A percentile compares a stretch with the other conserved stretches of the same genome.
These are phyloP conservation scores for Lippia alba DNA, from an alignment of 305 asterid species.

Conservation along the genomic window DNA sequence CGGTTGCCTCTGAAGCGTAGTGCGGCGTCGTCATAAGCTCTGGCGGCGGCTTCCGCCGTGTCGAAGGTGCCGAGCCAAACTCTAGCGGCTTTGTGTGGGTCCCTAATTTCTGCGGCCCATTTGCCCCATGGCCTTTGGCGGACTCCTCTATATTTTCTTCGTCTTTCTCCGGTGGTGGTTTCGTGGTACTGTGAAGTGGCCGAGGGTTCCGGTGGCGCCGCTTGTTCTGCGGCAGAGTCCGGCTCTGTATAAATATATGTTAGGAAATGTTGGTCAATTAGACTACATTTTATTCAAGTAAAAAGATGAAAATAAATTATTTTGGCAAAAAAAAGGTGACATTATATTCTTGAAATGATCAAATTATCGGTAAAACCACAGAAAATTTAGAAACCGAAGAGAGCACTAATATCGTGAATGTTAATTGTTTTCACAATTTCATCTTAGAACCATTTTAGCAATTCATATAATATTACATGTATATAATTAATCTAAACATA, in stretches of 20 bases:
- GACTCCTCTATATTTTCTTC: slow-evolving; percentile 80
- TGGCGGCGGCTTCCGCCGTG: slow-evolving; percentile 90
- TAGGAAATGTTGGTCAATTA: background rate
- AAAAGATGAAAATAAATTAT: background rate
- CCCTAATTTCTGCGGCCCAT: slow-evolving; percentile 94
- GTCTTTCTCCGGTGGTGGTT: slow-evolving; percentile 40
- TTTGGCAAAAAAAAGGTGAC: background rate
- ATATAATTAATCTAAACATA: background rate
- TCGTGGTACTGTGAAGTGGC: slow-evolving; percentile 11
- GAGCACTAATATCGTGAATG: background rate
- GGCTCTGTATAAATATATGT: slow-evolving; percentile 26
- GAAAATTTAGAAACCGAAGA: too few relatives aligned
- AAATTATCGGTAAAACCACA: too few relatives aligned
- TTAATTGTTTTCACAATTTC: too few relatives aligned
- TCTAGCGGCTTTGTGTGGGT: slow-evolving; percentile 87
- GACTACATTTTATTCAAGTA: background rate
- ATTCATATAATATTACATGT: too few relatives aligned
- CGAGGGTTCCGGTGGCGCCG: slow-evolving; percentile 31
- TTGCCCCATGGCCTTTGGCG: slow-evolving; percentile 95
- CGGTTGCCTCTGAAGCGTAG: slow-evolving; percentile 79
- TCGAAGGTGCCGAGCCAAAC: slow-evolving; percentile 96
- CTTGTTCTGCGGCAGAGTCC: slow-evolving; percentile 28
- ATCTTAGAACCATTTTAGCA: too few relatives aligned
- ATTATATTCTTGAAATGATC: background rate
- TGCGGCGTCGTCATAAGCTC: slow-evolving; percentile 90